These are phyloP conservation scores for Lodderomyces theae DNA, from an alignment of 1,139 yeast genomes.

Conservation along the genomic window DNA sequence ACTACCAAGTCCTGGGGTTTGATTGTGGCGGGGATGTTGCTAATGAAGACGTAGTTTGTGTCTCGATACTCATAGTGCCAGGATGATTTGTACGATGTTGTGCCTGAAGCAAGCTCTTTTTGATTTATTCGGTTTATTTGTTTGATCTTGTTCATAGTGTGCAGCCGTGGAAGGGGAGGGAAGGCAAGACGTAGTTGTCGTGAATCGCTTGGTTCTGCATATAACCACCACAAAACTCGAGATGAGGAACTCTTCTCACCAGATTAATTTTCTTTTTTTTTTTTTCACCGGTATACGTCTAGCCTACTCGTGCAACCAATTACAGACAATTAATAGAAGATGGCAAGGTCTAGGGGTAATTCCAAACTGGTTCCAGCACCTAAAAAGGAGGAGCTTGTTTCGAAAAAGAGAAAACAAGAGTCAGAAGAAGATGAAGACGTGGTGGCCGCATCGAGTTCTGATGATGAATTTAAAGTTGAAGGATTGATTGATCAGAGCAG, in stretches of 20 bases:
- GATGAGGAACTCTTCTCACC: slow-evolving; percentile 3
- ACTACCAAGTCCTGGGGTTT: slow-evolving; percentile 73
- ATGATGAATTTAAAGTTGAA: slow-evolving; percentile 30
- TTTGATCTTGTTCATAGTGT: slow-evolving; percentile 39
- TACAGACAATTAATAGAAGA: slow-evolving; percentile 8
- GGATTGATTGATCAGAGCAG: slow-evolving; percentile 25
- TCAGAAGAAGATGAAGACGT: slow-evolving; percentile 10
- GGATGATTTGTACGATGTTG: slow-evolving; percentile 59
- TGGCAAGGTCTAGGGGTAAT: slow-evolving; percentile 14
- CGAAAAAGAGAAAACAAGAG: slow-evolving; percentile 21
- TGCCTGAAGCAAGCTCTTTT: slow-evolving; percentile 62
- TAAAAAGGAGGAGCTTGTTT: slow-evolving; percentile 10
- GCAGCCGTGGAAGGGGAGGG: too few species aligned
- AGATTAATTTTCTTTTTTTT: slow-evolving; percentile 5
- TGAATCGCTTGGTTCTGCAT: not conserved
- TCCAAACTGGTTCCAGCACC: slow-evolving; percentile 4
- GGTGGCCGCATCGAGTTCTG: slow-evolving; percentile 21
- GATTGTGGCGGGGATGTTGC: slow-evolving; percentile 64
- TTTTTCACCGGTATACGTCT: not conserved
- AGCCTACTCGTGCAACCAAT: too few species aligned
- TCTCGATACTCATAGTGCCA: slow-evolving; percentile 89
- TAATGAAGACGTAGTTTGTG: slow-evolving; percentile 58
- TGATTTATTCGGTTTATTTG: slow-evolving; percentile 63
- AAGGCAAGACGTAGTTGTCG: too few species aligned
- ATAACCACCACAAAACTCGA: slow-evolving; percentile 7